phyloP scores from a whole-genome alignment of 768 basidiomycete genomes.

The Boletellus ananiceps region DNA sequence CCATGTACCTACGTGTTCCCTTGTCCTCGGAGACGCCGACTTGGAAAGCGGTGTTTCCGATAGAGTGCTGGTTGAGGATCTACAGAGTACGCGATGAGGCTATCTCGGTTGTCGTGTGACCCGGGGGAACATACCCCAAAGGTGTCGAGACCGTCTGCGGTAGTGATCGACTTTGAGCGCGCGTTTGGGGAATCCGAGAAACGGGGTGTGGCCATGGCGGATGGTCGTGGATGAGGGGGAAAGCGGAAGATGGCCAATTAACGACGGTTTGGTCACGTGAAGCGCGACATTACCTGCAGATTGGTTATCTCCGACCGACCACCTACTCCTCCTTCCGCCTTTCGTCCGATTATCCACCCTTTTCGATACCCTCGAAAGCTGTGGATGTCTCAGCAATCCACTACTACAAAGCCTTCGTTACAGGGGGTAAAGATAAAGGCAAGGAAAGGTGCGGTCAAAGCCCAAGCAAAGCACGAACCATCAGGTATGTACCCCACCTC shows the following conservation, averaged over 20 bases:
- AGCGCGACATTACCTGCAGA: conserved; percentile 9
- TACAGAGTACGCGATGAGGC: conserved; percentile 3
- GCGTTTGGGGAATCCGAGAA: conserved; percentile 70
- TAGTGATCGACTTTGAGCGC: conserved; percentile 75
- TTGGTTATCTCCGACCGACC: conserved; percentile 25
- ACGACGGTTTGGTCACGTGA: conserved; percentile 23
- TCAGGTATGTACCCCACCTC: conserved; percentile 39
- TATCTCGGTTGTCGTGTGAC: background rate
- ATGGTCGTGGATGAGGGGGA: conserved; percentile 12
- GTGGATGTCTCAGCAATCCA: conserved; percentile 92
- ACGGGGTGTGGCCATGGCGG: conserved; percentile 23
- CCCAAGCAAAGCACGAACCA: conserved; percentile 91
- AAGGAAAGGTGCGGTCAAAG: conserved; percentile 89
- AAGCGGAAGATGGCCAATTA: background rate
- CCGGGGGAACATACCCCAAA: conserved; percentile 55
- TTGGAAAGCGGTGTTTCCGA: conserved; percentile 58
- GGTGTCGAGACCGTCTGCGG: conserved; percentile 70
- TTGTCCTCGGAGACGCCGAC: conserved; percentile 76
- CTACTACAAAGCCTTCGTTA: conserved; percentile 82
- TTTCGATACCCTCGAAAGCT: conserved; percentile 40
- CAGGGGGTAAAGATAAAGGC: conserved; percentile 92
- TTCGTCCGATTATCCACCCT: conserved; percentile 22
- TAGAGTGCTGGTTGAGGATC: conserved; percentile 58
- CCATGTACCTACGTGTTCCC: conserved; percentile 90
- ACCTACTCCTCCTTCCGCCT: background rate